Evolutionary conservation across 345 rosid species (phyloP).

Genomic region (Eucalyptus cloeziana): DNA sequence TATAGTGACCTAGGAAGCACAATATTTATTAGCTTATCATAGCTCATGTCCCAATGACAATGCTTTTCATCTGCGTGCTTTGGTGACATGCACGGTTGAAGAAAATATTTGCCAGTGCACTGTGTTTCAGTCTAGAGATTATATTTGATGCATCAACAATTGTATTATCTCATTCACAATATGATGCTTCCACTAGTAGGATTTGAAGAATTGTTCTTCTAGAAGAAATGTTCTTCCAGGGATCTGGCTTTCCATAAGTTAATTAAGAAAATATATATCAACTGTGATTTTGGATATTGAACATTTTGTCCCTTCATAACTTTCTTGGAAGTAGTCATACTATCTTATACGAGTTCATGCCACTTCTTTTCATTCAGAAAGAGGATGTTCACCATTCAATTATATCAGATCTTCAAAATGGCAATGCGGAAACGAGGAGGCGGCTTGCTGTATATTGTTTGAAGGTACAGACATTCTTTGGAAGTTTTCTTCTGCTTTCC

Average conservation of each 20-base stretch:
- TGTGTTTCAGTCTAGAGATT: neutral
- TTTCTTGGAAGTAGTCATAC: neutral
- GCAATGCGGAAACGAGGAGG: constrained; percentile 97
- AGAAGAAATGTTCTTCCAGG: neutral
- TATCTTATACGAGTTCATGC: neutral
- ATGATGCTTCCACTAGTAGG: neutral
- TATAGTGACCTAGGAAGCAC: neutral
- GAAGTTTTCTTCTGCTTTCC: neutral
- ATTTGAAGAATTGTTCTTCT: neutral
- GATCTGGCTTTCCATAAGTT: neutral
- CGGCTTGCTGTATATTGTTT: constrained; percentile 97
- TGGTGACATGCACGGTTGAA: neutral
- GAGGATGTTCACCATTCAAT: constrained; percentile 99
- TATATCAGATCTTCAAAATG: constrained; percentile 96
- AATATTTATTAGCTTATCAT: neutral
- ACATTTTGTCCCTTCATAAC: neutral
- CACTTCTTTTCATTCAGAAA: constrained; percentile 34
- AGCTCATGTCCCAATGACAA: neutral
- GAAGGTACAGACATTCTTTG: constrained; percentile 37
- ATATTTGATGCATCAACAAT: neutral
- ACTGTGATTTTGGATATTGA: neutral
- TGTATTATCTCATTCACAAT: neutral
- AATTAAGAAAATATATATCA: neutral
- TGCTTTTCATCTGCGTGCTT: neutral
- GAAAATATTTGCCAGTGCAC: neutral